A percentile compares a stretch with the other conserved stretches of the same genome.
Conservation (phyloP, 208 protist species). For the Acanthamoeba rhysodes region DNA sequence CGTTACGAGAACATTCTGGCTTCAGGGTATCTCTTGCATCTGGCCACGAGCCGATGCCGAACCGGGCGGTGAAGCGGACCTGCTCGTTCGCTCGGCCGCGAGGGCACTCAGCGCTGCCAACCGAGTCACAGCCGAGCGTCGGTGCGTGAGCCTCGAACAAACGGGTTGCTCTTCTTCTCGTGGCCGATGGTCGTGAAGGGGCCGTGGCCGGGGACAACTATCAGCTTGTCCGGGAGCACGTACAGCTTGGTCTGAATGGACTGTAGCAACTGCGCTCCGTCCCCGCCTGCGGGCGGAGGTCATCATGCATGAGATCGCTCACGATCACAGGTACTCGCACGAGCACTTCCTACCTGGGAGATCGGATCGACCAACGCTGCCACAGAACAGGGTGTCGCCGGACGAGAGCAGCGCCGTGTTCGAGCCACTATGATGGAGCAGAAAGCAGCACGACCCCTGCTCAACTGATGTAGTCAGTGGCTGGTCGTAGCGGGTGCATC, state of each 20-base stretch:
- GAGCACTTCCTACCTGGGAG: neutral
- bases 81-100: no score
- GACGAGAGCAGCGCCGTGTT: neutral
- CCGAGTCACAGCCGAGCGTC: neutral
- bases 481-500: neutral
- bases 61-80: no score
- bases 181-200: constrained; percentile 36
- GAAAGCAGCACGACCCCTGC: constrained; percentile 59
- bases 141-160: neutral
- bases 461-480: neutral
- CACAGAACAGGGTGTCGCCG: constrained; percentile 41
- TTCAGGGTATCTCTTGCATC: neutral
- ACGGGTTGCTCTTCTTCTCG: constrained; percentile 54
- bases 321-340: neutral
- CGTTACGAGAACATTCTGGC: neutral
- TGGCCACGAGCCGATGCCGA: neutral
- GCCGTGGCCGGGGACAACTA: constrained; percentile 2
- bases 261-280: neutral
- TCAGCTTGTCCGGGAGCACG: constrained; percentile 29
- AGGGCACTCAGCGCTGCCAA: neutral
- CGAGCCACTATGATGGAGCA: neutral
- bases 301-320: neutral
- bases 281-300: neutral
- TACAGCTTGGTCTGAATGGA: constrained; percentile 40
- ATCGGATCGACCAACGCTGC: constrained; percentile 27